Base-by-base conservation (phyloP, 140 eudicot genomes). In the Ambrosia hybrid region DNA sequence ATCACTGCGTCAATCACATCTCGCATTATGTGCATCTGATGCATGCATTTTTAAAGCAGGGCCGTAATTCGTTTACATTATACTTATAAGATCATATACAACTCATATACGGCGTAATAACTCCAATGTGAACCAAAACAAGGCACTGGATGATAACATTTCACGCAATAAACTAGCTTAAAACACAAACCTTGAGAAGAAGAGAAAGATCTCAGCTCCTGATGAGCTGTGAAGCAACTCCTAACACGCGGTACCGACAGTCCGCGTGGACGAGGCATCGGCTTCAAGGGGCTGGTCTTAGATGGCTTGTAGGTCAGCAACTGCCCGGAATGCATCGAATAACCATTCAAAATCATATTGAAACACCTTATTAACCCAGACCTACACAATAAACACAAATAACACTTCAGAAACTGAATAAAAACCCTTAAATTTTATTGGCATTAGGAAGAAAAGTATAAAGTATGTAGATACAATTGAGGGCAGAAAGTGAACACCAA, bases 141-240 rank as follows among this genome's bases (percentile, higher is more conserved):
- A 34, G 39, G 13, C 4, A 12, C n/a, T 43, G 10, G 48, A 43
- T 48, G 1, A 2, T 11, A 76, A 66, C 38, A 43, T 67, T 56
- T 16, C 16, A 16, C 68, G 51, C 16, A 56, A 63, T 51, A 49
- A 70, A 74, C 36, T 6, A 43, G 48, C 2, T 43, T 48, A 16
- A 76, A 34, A 67, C 14, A 79, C 79, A 67, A 53, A 83, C 87
- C 87, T 66, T 67, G 76, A 43, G 65, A n/a, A 43, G 65, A n/a
- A 68, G 80, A 78, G 74, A 67, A 46, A 41, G 66, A 67, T 72
- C 49, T 57, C 21, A 7, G 71, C 37, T 67, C 67, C 64, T 73
- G 84, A 68, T 58, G 69, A 49, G 63, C 70, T 62, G 41, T 76
- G 67, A 63, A 73, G 16, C 71, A 68, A 15, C 68, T 73, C 34